phyloP scores from a whole-genome alignment of 2,329 filamentous ascomycete genomes.

The Hawksworthiomyces lignivorus region DNA sequence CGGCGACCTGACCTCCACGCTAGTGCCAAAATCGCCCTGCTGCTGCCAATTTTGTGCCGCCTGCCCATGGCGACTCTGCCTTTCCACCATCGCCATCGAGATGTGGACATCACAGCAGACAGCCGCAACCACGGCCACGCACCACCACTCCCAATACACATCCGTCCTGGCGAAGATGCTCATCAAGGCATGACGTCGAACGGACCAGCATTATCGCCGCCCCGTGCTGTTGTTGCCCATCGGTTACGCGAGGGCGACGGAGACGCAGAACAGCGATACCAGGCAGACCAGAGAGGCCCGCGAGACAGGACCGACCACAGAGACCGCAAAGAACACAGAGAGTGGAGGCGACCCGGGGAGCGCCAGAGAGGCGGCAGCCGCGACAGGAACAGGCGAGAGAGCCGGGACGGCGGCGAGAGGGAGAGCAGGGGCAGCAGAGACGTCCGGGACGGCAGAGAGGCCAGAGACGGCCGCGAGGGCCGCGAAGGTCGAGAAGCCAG shows the following conservation, averaged over 20 bases:
- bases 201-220: conserved; percentile 18
- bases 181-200: conserved; percentile 27
- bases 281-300: conserved; percentile 13
- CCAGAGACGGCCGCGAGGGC: conserved; percentile 3
- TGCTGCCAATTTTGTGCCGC: too few relatives aligned
- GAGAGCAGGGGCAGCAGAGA: background rate
- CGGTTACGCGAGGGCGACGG: conserved; percentile 16
- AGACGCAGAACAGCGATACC: conserved; percentile 17
- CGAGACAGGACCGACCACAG: conserved; percentile 16
- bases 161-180: conserved; percentile 27
- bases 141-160: conserved; percentile 14
- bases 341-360: background rate
- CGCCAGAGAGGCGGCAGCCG: conserved; percentile 8
- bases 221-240: conserved; percentile 21
- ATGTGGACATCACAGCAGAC: conserved; percentile 36
- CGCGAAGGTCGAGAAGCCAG: background rate
- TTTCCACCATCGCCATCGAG: conserved; percentile 22
- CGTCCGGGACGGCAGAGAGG: background rate
- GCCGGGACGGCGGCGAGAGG: conserved; percentile 1
- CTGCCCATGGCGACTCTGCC: conserved; percentile 18
- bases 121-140: conserved; percentile 25
- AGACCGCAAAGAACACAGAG: conserved; percentile 12
- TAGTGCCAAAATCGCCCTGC: too few relatives aligned
- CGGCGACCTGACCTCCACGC: too few relatives aligned
- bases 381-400: conserved; percentile 10